Evolutionary conservation across 768 basidiomycete genomes (phyloP), one percentile per base, ranked within the genome.

Genomic region (Jaapia argillacea): DNA sequence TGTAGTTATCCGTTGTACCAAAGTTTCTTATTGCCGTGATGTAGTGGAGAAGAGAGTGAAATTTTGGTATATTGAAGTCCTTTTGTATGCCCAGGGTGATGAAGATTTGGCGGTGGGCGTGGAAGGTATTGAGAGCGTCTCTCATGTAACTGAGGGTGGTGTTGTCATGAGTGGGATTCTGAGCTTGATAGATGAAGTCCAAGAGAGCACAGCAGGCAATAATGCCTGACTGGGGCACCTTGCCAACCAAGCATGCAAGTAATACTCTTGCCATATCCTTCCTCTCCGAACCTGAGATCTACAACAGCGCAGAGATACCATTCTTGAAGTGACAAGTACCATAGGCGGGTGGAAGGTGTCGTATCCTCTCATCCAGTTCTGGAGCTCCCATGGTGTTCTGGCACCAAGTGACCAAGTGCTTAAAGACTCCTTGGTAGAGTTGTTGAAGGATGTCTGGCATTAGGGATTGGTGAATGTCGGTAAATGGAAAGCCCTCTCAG

Each of bases 51-150:
- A 60, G 47, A 13, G 50, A 59, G 44, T 71, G 69, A 1, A 72
- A 45, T 46, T 72, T 72, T 0, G 67, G 67, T 13, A 72, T 54
- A 37, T 70, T 66, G 50, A 68, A 69, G 40, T 58, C 6, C 6
- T 56, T 40, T 0, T 60, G 58, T 14, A 63, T 55, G 2, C 59
- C 59, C 2, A 64, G 47, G 14, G 54, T 48, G 24, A 67, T 40
- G 43, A 71, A 67, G 2, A 63, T 50, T 6, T 49, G 28, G 38
- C 68, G 68, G 27, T 52, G 3, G 18, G 16, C 6, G 31, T 53
- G 46, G 26, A 48, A 53, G 5, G 13, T 5, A 12, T 45, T 25
- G 4, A 53, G 38, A 5, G 51, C 52, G 4, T 48, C 41, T 31
- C 40, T 23, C 24, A 53, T n/a, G 24, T 51, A 52, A 1, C 7